A percentile compares a stretch with the other conserved stretches of the same genome.
These are phyloP conservation scores for Roridomyces roridus DNA, from an alignment of 768 basidiomycete genomes.

Conservation along the genomic window DNA sequence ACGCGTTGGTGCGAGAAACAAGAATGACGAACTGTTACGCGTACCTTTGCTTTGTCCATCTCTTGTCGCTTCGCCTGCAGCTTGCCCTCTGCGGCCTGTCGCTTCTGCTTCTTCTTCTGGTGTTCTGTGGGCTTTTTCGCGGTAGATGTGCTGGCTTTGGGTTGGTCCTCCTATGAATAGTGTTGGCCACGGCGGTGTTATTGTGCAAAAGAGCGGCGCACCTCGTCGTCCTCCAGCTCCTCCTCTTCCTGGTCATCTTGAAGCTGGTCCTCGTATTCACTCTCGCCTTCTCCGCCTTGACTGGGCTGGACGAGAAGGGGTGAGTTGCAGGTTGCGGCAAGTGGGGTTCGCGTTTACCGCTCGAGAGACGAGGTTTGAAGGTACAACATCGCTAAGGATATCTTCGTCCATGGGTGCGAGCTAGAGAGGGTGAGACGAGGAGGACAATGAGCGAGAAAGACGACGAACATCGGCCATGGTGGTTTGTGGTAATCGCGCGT, in stretches of 20 bases:
- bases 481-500: background rate
- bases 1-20: constrained; percentile 17
- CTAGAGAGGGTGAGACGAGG: background rate
- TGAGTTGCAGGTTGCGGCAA: background rate
- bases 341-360: constrained; percentile 62
- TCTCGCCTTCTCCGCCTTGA: constrained; percentile 76
- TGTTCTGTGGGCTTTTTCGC: constrained; percentile 41
- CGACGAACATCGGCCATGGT: constrained; percentile 8
- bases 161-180: constrained; percentile 9
- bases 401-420: constrained; percentile 63
- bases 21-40: constrained; percentile 1
- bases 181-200: constrained; percentile 11
- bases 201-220: constrained; percentile 17
- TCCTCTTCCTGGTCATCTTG: constrained; percentile 57
- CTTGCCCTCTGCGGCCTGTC: constrained; percentile 74
- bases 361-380: constrained; percentile 89
- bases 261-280: constrained; percentile 66
- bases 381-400: constrained; percentile 88
- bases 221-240: constrained; percentile 49
- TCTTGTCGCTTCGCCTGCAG: constrained; percentile 75
- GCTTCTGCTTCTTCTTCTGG: constrained; percentile 49
- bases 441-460: background rate
- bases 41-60: constrained; percentile 89
- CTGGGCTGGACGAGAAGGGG: constrained; percentile 48
- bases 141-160: constrained; percentile 27